Conservation (phyloP, 139 green algal genomes). For the Asterochloris erici region DNA sequence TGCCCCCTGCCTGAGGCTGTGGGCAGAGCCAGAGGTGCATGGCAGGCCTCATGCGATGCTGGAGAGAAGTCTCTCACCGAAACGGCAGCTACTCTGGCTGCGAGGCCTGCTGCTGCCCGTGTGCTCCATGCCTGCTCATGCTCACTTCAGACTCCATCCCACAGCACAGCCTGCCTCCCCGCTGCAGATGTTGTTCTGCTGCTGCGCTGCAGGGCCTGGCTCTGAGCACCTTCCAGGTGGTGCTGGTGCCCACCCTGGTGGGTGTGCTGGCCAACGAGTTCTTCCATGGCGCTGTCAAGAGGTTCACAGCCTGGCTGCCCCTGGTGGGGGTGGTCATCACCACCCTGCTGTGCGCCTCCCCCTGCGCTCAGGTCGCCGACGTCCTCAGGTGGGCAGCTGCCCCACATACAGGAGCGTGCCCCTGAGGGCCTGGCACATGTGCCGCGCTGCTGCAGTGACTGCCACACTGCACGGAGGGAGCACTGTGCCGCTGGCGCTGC, state of each 20-base stretch:
- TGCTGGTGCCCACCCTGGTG: conserved; percentile 70
- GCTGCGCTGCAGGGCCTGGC: conserved; percentile 36
- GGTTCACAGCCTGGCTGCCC: conserved; percentile 53
- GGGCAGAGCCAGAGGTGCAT: not conserved
- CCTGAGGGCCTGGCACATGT: too few relatives aligned
- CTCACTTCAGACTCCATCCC: too few relatives aligned
- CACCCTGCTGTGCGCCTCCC: conserved; percentile 60
- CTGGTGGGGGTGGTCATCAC: conserved; percentile 64
- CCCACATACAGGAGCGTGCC: not conserved
- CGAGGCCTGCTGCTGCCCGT: too few relatives aligned
- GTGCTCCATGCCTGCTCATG: too few relatives aligned
- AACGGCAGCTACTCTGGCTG: too few relatives aligned
- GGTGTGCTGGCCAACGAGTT: conserved; percentile 62
- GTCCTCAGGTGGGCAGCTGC: conserved; percentile 32
- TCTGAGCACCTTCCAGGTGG: conserved; percentile 64
- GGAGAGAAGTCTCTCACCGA: too few relatives aligned
- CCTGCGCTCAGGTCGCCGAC: conserved; percentile 49
- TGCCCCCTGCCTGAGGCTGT: not conserved
- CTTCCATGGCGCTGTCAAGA: conserved; percentile 47
- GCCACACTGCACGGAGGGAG: too few relatives aligned
- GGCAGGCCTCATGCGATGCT: not conserved
- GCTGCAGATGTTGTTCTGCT: too few relatives aligned
- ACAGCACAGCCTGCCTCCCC: too few relatives aligned
- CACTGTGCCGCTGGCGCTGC: too few relatives aligned
- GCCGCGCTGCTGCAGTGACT: too few relatives aligned